phyloP scores from a whole-genome alignment of 257 asterid species.

The Primulina tabacum region DNA sequence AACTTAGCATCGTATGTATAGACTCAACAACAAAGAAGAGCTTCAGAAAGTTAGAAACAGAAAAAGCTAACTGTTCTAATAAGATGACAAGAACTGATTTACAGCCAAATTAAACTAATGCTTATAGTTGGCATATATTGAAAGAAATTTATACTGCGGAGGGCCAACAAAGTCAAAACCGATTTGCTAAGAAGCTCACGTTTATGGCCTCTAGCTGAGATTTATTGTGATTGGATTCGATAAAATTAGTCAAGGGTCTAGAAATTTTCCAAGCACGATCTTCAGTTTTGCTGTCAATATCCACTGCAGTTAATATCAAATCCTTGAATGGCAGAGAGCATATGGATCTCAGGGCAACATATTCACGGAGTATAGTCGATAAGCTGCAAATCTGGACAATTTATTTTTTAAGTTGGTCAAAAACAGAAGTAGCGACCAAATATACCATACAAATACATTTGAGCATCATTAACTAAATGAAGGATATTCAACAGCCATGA shows the following conservation, averaged over 20 bases:
- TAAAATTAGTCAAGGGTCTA: constrained; percentile 55
- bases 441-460: not conserved
- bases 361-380: constrained; percentile 93
- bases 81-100: not conserved
- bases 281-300: constrained; percentile 39
- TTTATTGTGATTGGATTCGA: constrained; percentile 69
- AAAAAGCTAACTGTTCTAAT: too few relatives aligned
- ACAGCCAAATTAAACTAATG: not conserved
- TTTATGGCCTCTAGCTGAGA: constrained; percentile 86
- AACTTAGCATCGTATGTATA: not conserved
- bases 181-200: constrained; percentile 50
- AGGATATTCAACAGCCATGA: not conserved
- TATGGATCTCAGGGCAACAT: constrained; percentile 78
- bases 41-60: too few relatives aligned
- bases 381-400: constrained; percentile 76
- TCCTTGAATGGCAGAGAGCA: constrained; percentile 81
- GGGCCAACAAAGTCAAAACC: constrained; percentile 23
- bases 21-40: too few relatives aligned
- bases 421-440: not conserved
- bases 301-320: constrained; percentile 70
- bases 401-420: not conserved
- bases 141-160: constrained; percentile 10
- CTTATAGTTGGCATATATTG: constrained; percentile 6
- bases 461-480: not conserved
- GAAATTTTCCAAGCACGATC: constrained; percentile 94